phyloP scores from a whole-genome alignment of 2,329 filamentous ascomycete genomes.

The Herpomyces periplanetae region DNA sequence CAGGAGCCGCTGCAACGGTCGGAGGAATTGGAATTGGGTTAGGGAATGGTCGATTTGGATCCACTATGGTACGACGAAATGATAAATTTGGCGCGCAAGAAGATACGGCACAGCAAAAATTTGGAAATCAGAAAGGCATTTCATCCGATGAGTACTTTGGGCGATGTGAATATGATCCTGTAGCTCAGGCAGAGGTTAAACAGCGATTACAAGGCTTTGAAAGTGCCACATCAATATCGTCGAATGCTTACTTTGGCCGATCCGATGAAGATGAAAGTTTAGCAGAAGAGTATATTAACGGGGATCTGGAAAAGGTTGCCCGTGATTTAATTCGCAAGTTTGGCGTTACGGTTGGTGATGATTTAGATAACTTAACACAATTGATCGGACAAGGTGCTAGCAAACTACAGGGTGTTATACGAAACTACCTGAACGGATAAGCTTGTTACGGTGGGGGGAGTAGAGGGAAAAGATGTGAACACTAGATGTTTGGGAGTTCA shows the following conservation, averaged over 20 bases:
- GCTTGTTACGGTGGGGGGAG: too few species aligned
- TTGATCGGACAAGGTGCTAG: constrained; percentile 51
- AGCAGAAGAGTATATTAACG: constrained; percentile 23
- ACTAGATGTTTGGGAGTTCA: too few species aligned
- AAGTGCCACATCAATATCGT: constrained; percentile 61
- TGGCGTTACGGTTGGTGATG: constrained; percentile 74
- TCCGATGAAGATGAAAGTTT: constrained; percentile 33
- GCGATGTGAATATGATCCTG: constrained; percentile 46
- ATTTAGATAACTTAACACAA: constrained; percentile 55
- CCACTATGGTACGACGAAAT: too few species aligned
- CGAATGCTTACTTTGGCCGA: constrained; percentile 85
- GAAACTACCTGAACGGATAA: constrained; percentile 3
- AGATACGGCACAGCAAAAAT: constrained; percentile 59
- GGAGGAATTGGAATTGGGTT: too few species aligned
- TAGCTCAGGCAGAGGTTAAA: constrained; percentile 48
- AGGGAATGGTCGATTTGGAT: too few species aligned
- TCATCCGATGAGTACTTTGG: constrained; percentile 96
- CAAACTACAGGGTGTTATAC: constrained; percentile 22
- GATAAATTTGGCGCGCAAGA: too few species aligned
- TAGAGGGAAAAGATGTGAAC: too few species aligned
- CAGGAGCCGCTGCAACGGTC: too few species aligned
- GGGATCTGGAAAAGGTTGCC: constrained; percentile 61
- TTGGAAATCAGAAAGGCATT: constrained; percentile 71
- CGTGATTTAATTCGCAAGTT: constrained; percentile 89
- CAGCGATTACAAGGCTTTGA: constrained; percentile 60